A percentile compares a stretch with the other conserved stretches of the same genome.
Evolutionary conservation across 352 stramenopile species (phyloP).

Genomic region (Phytophthora aleatoria): DNA sequence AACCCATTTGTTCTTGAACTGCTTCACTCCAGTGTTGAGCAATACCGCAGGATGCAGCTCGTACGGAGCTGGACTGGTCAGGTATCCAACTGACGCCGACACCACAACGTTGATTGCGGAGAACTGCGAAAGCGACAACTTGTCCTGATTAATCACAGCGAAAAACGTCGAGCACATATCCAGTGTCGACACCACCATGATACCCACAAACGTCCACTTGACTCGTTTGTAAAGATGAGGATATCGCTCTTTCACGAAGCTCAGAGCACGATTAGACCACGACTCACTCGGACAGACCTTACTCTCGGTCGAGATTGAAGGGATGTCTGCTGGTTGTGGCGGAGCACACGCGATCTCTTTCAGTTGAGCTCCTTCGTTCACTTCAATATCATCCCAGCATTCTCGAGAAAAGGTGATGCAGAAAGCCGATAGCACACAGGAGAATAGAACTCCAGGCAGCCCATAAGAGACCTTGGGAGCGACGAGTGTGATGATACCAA

Average conservation of each 20-base stretch:
- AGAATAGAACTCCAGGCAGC: conserved; percentile 55
- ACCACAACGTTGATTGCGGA: conserved; percentile 75
- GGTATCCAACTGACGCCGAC: conserved; percentile 63
- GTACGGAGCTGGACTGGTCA: conserved; percentile 69
- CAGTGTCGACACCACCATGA: conserved; percentile 69
- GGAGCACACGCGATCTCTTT: conserved; percentile 22
- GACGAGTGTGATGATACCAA: conserved; percentile 50
- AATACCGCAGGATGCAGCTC: conserved; percentile 65
- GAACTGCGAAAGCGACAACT: conserved; percentile 72
- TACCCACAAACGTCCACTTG: conserved; percentile 81
- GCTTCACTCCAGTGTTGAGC: conserved; percentile 50
- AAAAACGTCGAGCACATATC: conserved; percentile 72
- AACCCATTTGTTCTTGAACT: conserved; percentile 77
- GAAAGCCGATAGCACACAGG: conserved; percentile 64
- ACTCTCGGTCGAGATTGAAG: background rate
- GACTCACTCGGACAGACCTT: conserved; percentile 3
- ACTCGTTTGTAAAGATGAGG: conserved; percentile 71
- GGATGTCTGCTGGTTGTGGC: background rate
- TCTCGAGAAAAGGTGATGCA: conserved; percentile 69
- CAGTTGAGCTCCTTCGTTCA: conserved; percentile 27
- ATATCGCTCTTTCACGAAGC: conserved; percentile 39
- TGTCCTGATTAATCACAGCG: conserved; percentile 46
- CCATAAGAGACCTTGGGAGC: conserved; percentile 52
- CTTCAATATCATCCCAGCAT: conserved; percentile 78
- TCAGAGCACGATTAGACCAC: conserved; percentile 30